Evolutionary conservation across 2,329 filamentous ascomycete species (phyloP).

Genomic region (Beauveria rudraprayagi): DNA sequence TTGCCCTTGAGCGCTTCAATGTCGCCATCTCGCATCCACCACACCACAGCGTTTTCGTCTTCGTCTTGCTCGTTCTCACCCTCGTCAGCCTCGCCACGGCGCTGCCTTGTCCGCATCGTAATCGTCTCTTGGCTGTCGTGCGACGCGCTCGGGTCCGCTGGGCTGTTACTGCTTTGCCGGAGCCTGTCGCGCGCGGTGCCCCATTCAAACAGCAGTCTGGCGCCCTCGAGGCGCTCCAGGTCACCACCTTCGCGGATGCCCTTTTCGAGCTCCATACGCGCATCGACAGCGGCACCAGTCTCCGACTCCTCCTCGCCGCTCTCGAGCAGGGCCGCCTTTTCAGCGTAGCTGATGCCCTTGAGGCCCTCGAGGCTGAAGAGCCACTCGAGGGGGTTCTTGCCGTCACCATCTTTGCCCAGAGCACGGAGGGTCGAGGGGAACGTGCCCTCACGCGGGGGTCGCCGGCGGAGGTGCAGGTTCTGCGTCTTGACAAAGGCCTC

Average conservation of each 20-base stretch:
- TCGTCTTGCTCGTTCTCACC: constrained; percentile 16
- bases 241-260: constrained; percentile 35
- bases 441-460: constrained; percentile 57
- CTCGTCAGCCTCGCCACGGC: constrained; percentile 18
- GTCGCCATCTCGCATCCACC: constrained; percentile 49
- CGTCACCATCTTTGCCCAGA: constrained; percentile 42
- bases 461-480: constrained; percentile 64
- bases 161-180: constrained; percentile 9
- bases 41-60: constrained; percentile 27
- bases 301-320: constrained; percentile 40
- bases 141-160: constrained; percentile 12
- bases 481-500: constrained; percentile 58
- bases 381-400: constrained; percentile 57
- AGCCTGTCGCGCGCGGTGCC: constrained; percentile 35
- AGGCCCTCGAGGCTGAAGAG: constrained; percentile 58
- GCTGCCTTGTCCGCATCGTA: constrained; percentile 12
- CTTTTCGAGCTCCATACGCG: constrained; percentile 56
- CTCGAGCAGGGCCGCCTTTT: constrained; percentile 55
- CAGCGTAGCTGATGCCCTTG: constrained; percentile 51
- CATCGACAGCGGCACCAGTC: constrained; percentile 55
- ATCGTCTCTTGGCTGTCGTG: constrained; percentile 29
- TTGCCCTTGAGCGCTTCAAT: constrained; percentile 48
- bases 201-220: constrained; percentile 50
- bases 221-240: constrained; percentile 38
- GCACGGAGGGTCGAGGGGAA: constrained; percentile 71